These are phyloP conservation scores for Aspergillus neotritici DNA, from an alignment of 2,329 filamentous ascomycete genomes.

Conservation along the genomic window DNA sequence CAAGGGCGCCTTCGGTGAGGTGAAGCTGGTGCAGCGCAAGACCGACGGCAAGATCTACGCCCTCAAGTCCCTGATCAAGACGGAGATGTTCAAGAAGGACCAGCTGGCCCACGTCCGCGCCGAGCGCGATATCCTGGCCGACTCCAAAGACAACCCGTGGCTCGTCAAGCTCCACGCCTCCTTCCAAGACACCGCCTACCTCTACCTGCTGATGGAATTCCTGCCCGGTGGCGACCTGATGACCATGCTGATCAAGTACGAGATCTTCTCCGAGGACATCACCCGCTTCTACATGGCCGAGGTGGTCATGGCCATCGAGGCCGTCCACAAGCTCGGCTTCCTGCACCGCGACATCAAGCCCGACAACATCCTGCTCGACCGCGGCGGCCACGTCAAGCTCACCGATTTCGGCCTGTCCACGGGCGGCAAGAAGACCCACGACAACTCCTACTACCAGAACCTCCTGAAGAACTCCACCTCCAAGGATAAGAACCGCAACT, in stretches of 20 bases:
- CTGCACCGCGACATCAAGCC: constrained; percentile 99
- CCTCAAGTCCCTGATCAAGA: constrained; percentile 96
- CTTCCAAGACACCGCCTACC: constrained; percentile 91
- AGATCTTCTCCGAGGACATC: constrained; percentile 98
- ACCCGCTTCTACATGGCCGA: constrained; percentile 99
- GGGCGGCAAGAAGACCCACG: constrained; percentile 94
- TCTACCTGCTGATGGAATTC: constrained; percentile 99
- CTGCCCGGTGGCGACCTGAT: constrained; percentile 96
- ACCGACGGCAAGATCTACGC: constrained; percentile 95
- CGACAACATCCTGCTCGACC: constrained; percentile 94
- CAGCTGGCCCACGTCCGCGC: constrained; percentile 95
- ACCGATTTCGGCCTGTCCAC: constrained; percentile 98
- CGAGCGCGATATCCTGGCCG: constrained; percentile 93
- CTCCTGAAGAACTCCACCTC: constrained; percentile 73
- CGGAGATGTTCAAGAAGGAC: constrained; percentile 99
- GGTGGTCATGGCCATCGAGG: constrained; percentile 95
- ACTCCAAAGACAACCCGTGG: constrained; percentile 96
- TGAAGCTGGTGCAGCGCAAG: constrained; percentile 95
- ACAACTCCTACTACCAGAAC: constrained; percentile 97
- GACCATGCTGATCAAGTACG: constrained; percentile 99
- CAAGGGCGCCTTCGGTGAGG: constrained; percentile 97
- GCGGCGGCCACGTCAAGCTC: constrained; percentile 93
- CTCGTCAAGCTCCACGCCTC: constrained; percentile 97
- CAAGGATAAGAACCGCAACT: constrained; percentile 75
- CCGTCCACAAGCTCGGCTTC: constrained; percentile 95